A percentile compares a stretch with the other conserved stretches of the same genome.
These are phyloP conservation scores for Sphaerulina musiva DNA, from an alignment of 2,329 filamentous ascomycete species.

Conservation along the genomic window DNA sequence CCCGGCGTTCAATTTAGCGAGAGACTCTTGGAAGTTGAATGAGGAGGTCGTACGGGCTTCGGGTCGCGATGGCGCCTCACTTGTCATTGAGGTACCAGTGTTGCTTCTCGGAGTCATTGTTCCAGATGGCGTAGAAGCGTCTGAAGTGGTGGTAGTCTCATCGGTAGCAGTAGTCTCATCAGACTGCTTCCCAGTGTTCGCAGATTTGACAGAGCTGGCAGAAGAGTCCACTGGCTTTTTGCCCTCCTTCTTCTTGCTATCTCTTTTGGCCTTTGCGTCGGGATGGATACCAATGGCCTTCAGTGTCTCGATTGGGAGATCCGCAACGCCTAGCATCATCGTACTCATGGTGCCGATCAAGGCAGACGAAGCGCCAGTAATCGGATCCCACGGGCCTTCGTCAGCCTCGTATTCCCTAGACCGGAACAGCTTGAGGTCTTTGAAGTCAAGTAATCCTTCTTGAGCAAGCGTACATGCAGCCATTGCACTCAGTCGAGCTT, in stretches of 20 bases:
- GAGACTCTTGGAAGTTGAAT: conserved; percentile 31
- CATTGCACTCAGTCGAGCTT: conserved; percentile 62
- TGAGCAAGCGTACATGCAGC: conserved; percentile 64
- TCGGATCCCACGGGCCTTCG: conserved; percentile 70
- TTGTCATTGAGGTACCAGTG: conserved; percentile 9
- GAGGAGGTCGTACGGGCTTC: conserved; percentile 22
- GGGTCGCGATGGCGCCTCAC: conserved; percentile 13
- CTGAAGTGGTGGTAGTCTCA: background rate
- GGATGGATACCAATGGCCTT: conserved; percentile 43
- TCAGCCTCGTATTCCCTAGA: conserved; percentile 67
- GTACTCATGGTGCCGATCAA: conserved; percentile 75
- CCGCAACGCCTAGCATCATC: conserved; percentile 75
- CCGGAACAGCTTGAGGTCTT: conserved; percentile 63
- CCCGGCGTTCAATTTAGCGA: conserved; percentile 24
- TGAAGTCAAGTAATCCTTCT: conserved; percentile 58
- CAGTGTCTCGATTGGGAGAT: conserved; percentile 55
- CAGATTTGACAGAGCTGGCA: conserved; percentile 11
- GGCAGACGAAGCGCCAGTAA: conserved; percentile 69
- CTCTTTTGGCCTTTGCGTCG: conserved; percentile 23
- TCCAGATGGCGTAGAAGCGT: conserved; percentile 9
- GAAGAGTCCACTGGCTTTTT: conserved; percentile 17
- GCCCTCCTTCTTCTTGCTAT: conserved; percentile 20
- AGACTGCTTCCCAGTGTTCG: conserved; percentile 7
- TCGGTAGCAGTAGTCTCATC: conserved; percentile 1
- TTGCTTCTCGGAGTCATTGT: conserved; percentile 14